A percentile compares a stretch with the other conserved stretches of the same genome.
Evolutionary conservation across 352 stramenopile species (phyloP).

Genomic region (Sclerospora graminicola): DNA sequence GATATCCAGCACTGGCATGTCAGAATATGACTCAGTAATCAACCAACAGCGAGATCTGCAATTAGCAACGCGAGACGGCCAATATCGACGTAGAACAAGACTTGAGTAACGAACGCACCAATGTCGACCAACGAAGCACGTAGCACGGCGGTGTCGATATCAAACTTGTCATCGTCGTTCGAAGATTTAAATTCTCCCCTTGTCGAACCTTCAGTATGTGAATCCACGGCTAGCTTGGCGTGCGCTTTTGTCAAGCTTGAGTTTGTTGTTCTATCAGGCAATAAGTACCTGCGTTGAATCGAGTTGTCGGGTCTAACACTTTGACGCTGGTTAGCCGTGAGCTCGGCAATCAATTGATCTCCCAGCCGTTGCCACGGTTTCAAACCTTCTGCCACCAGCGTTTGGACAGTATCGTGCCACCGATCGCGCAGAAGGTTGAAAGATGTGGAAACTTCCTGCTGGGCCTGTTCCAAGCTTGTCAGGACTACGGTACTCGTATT

Average conservation of each 20-base stretch:
- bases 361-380: constrained; percentile 22
- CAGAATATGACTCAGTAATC: constrained; percentile 53
- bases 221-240: constrained; percentile 3
- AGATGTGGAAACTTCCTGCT: constrained; percentile 16
- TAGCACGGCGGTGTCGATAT: constrained; percentile 25
- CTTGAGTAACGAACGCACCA: constrained; percentile 13
- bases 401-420: constrained; percentile 15
- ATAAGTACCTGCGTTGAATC: constrained; percentile 17
- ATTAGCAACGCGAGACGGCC: constrained; percentile 18
- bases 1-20: constrained; percentile 45
- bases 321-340: constrained; percentile 24
- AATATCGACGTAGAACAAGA: constrained; percentile 28
- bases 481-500: constrained; percentile 9
- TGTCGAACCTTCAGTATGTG: neutral
- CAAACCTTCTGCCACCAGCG: constrained; percentile 10
- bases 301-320: constrained; percentile 7
- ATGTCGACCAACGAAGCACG: constrained; percentile 21
- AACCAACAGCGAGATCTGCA: constrained; percentile 29
- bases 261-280: constrained; percentile 19
- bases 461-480: constrained; percentile 17
- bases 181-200: constrained; percentile 3
- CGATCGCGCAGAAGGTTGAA: constrained; percentile 19
- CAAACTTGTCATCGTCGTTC: constrained; percentile 10
- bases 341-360: constrained; percentile 19
- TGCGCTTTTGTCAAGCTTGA: constrained; percentile 16